Evolutionary conservation across 331 rosid genomes (phyloP).

Genomic region (Spiraea crenata): DNA sequence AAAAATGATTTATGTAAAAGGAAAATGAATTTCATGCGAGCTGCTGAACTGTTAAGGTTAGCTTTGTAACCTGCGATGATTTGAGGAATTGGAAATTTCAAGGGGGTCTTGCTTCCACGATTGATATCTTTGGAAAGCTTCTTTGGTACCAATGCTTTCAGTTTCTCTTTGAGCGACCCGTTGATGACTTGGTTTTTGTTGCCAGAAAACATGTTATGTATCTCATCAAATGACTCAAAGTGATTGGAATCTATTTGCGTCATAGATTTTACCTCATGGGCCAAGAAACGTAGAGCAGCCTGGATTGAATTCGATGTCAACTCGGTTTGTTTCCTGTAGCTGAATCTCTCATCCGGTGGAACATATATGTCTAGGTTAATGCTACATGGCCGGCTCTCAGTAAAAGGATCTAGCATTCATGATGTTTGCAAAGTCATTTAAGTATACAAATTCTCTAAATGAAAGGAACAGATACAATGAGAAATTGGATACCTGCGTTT

Average conservation of each 20-base stretch:
- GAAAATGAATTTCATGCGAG: not conserved
- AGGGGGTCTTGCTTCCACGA: conserved; percentile 27
- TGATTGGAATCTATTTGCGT: conserved; percentile 18
- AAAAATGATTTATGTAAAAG: conserved; percentile 1
- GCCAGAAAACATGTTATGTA: conserved; percentile 39
- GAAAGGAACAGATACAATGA: not conserved
- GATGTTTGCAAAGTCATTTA: not conserved
- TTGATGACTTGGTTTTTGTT: conserved; percentile 30
- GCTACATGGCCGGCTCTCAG: conserved; percentile 41
- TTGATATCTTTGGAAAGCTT: conserved; percentile 34
- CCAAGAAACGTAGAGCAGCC: conserved; percentile 42
- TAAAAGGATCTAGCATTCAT: conserved; percentile 31
- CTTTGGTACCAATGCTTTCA: conserved; percentile 43
- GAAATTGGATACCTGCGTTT: conserved; percentile 35
- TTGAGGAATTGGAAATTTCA: conserved; percentile 46
- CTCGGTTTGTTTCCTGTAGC: conserved; percentile 51
- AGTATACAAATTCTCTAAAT: not conserved
- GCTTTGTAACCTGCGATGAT: conserved; percentile 42
- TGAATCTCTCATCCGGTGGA: conserved; percentile 63
- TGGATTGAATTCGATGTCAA: conserved; percentile 40
- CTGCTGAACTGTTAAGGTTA: not conserved
- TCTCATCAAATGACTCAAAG: conserved; percentile 51
- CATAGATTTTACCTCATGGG: conserved; percentile 32
- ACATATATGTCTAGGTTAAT: conserved; percentile 39
- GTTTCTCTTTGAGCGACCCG: conserved; percentile 40